phyloP scores from a whole-genome alignment of 1,284 basidiomycete species.

The Volvariella surrecta region DNA sequence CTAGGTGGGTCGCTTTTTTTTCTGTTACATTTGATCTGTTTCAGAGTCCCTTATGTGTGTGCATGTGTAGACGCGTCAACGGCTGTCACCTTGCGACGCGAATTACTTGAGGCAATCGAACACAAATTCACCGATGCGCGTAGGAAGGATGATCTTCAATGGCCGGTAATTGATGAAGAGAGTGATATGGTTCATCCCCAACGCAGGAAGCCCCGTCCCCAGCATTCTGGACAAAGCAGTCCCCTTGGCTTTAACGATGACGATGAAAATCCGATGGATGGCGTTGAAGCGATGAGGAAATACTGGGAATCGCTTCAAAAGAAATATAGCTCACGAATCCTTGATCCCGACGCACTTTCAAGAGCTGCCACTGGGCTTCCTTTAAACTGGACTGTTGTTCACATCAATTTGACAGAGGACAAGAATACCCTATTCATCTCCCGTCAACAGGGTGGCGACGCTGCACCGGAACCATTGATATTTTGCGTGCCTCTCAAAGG shows the following conservation, averaged over 20 bases:
- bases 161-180: constrained; percentile 48
- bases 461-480: constrained; percentile 49
- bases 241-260: constrained; percentile 20
- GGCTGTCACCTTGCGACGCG: constrained; percentile 72
- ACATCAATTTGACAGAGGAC: constrained; percentile 78
- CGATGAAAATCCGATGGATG: constrained; percentile 29
- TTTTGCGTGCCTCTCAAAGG: constrained; percentile 88
- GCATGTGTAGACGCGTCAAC: constrained; percentile 47
- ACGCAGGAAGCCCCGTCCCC: constrained; percentile 9
- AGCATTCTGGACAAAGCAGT: constrained; percentile 11
- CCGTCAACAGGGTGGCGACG: constrained; percentile 56
- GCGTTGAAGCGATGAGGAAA: constrained; percentile 27
- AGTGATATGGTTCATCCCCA: constrained; percentile 28
- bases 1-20: constrained; percentile 43
- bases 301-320: constrained; percentile 56
- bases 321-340: constrained; percentile 41
- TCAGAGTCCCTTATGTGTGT: constrained; percentile 3
- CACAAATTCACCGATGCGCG: constrained; percentile 47
- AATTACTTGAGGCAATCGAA: constrained; percentile 65
- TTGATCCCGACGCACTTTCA: constrained; percentile 30
- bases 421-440: constrained; percentile 79
- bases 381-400: constrained; percentile 77
- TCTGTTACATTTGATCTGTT: constrained; percentile 1
- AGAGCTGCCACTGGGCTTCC: constrained; percentile 41
- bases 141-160: constrained; percentile 51